Base-by-base conservation (phyloP, 176 grass and related monocot species). In the Phoenix dactylifera region DNA sequence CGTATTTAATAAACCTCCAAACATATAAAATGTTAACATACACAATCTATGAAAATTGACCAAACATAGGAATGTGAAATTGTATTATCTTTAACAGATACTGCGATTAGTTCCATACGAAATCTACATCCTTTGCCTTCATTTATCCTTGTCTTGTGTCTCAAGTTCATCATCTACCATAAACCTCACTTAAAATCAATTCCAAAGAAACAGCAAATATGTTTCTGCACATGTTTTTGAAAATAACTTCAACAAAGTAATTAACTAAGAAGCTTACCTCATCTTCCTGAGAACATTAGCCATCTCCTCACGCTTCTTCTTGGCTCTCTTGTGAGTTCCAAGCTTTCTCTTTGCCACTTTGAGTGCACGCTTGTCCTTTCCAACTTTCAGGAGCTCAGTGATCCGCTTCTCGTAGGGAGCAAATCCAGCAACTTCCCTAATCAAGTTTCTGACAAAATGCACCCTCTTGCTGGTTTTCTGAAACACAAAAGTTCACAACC, bases 311-410 rank as follows among this genome's bases (percentile, higher is more conserved):
- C 55, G 60, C 65, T 70, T 74, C 74, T 62, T 81, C 65, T 81
- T 82, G 22, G 78, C 74, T 66, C 77, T 73, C 54, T 64, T 62
- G 18, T 73, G 82, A 50, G 73, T 73, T 7, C 66, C 73, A 1
- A 80, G 64, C 69, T 74, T 80, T 80, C 26, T 60, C 26, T 81
- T 86, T 24, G 73, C 69, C 44, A 86, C 22, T 66, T 72, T 72
- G 16, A 79, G 64, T 53, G 64, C 64, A 65, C 6, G 64, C 23
- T 86, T 77, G 39, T 74, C 73, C 51, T 81, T 73, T 28, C 64
- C 56, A 48, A 55, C 32, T 51, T 55, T 74, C 64, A 70, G 59
- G 74, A 77, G 32, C 54, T 57, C 25, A 19, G 55, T 66, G 59
- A 77, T 60, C 4, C 39, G 35, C 74, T 65, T 69, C 26, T 81